Conservation (phyloP, 352 stramenopile genomes). For the Pythium aphanidermatum region DNA sequence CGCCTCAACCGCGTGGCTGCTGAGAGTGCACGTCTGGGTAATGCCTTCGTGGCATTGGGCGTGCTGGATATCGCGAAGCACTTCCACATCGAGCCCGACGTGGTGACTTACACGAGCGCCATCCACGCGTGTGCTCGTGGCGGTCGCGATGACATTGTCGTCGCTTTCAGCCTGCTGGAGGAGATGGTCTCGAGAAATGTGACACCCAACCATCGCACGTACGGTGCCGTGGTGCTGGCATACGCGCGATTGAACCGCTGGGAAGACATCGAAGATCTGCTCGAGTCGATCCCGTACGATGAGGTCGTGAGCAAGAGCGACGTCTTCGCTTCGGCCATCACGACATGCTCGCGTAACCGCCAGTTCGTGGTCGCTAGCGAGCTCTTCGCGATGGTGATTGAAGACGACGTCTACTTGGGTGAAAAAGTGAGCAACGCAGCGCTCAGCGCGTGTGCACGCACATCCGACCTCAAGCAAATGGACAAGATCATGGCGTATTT, state of each 20-base stretch:
- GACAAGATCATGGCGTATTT: constrained; percentile 58
- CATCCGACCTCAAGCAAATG: constrained; percentile 48
- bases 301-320: constrained; percentile 49
- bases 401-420: constrained; percentile 57
- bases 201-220: constrained; percentile 66
- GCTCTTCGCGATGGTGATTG: constrained; percentile 58
- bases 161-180: constrained; percentile 62
- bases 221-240: constrained; percentile 60
- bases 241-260: constrained; percentile 62
- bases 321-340: constrained; percentile 70
- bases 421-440: constrained; percentile 71
- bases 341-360: constrained; percentile 66
- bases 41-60: constrained; percentile 56
- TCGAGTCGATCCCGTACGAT: constrained; percentile 52
- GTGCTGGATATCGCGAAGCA: constrained; percentile 66
- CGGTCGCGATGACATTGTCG: constrained; percentile 33
- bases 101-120: constrained; percentile 72
- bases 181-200: constrained; percentile 64
- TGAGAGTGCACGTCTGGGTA: constrained; percentile 57
- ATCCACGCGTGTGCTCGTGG: constrained; percentile 76
- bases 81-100: constrained; percentile 54
- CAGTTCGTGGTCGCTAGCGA: constrained; percentile 53
- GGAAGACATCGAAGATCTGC: constrained; percentile 61
- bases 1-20: constrained; percentile 64
- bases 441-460: constrained; percentile 61